A percentile compares a stretch with the other conserved stretches of the same genome.
phyloP scores from a whole-genome alignment of 192 early-diverging fungal genomes.

The Backusella tarrabulga region DNA sequence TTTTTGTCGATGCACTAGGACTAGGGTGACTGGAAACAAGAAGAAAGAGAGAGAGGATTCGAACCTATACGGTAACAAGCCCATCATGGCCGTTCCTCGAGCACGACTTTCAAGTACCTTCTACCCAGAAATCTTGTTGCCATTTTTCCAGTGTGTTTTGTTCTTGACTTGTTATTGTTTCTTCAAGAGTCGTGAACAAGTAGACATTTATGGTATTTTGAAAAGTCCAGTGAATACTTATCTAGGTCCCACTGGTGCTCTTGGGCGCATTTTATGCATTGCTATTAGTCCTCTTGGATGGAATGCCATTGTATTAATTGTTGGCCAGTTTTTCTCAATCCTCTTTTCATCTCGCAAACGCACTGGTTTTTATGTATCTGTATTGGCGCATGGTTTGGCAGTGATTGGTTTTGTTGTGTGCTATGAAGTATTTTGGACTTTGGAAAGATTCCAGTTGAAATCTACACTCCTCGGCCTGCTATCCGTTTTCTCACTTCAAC shows the following conservation, averaged over 20 bases:
- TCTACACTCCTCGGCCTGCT: slow-evolving; percentile 56
- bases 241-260: slow-evolving; percentile 14
- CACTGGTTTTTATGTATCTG: slow-evolving; percentile 59
- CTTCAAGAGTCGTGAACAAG: slow-evolving; percentile 46
- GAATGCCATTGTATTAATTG: slow-evolving; percentile 53
- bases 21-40: slow-evolving; percentile 62
- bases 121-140: slow-evolving; percentile 61
- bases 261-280: slow-evolving; percentile 52
- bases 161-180: slow-evolving; percentile 54
- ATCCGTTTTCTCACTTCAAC: slow-evolving; percentile 55
- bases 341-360: slow-evolving; percentile 33
- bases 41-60: slow-evolving; percentile 42
- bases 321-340: slow-evolving; percentile 51
- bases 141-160: slow-evolving; percentile 55
- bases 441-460: slow-evolving; percentile 54
- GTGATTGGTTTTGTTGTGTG: slow-evolving; percentile 47
- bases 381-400: slow-evolving; percentile 49
- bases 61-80: slow-evolving; percentile 30
- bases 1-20: slow-evolving; percentile 58
- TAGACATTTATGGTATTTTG: neutral
- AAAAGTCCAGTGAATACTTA: neutral
- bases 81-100: slow-evolving; percentile 49
- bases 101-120: slow-evolving; percentile 59
- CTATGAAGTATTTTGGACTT: slow-evolving; percentile 58
- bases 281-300: slow-evolving; percentile 54